Evolutionary conservation across 2,329 filamentous ascomycete species (phyloP).

Genomic region (Knufia fluminis): DNA sequence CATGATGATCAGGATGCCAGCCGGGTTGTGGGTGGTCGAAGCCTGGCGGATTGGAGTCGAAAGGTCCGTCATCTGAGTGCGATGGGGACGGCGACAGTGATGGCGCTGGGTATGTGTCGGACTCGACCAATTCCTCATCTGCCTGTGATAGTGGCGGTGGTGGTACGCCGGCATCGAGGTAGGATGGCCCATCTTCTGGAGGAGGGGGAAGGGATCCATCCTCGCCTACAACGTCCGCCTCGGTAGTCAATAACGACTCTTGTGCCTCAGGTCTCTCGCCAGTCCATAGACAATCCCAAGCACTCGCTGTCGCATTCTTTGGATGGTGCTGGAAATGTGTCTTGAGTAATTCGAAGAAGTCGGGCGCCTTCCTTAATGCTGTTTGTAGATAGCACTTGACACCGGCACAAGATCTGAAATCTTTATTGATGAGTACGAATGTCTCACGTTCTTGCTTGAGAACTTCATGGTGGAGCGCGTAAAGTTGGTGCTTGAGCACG

Average conservation of each 20-base stretch:
- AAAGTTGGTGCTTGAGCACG: slow-evolving; percentile 22
- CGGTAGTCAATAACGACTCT: neutral
- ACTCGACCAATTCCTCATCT: neutral
- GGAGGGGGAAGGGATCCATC: neutral
- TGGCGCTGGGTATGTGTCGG: slow-evolving; percentile 1
- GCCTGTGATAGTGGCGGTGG: slow-evolving; percentile 3
- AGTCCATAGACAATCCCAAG: slow-evolving; percentile 4
- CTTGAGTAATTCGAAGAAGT: slow-evolving; percentile 24
- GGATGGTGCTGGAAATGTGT: slow-evolving; percentile 24
- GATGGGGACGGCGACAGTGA: neutral
- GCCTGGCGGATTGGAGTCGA: neutral
- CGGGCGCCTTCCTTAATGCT: slow-evolving; percentile 25
- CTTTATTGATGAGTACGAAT: slow-evolving; percentile 24
- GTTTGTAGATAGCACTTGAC: slow-evolving; percentile 26
- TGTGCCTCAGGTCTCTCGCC: neutral
- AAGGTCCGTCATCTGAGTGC: neutral
- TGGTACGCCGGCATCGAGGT: neutral
- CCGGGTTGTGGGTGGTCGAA: slow-evolving; percentile 3
- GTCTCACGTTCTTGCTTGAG: slow-evolving; percentile 24
- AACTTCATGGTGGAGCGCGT: slow-evolving; percentile 23
- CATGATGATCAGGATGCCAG: slow-evolving; percentile 7
- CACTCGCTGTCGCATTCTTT: neutral
- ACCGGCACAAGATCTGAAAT: slow-evolving; percentile 23
- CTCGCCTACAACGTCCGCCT: neutral
- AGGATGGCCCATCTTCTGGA: neutral